Percentiles rank a stretch among this genome's conserved stretches.
phyloP scores from a whole-genome alignment of 2,329 filamentous ascomycete species.

The Colletotrichum sp. region DNA sequence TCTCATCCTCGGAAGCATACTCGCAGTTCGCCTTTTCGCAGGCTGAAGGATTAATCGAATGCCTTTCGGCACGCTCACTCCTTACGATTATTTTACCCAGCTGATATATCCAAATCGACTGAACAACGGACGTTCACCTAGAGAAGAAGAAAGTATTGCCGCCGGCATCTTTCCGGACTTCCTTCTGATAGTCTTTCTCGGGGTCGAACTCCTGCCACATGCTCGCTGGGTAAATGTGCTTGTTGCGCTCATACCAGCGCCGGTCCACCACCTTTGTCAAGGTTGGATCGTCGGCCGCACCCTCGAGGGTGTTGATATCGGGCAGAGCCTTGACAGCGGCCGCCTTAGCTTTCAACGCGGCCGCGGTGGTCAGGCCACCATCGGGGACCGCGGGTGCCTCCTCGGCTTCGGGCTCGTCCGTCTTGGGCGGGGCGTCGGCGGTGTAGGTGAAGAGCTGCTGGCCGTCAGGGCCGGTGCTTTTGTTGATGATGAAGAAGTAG shows the following conservation, averaged over 20 bases:
- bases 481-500: conserved; percentile 95
- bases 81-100: background rate
- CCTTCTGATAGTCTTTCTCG: conserved; percentile 80
- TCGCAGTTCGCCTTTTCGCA: conserved; percentile 36
- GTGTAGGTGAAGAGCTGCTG: conserved; percentile 78
- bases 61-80: background rate
- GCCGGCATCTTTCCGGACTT: conserved; percentile 80
- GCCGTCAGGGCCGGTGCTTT: conserved; percentile 74
- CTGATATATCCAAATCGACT: background rate
- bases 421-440: conserved; percentile 45
- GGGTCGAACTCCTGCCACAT: conserved; percentile 96
- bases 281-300: conserved; percentile 75
- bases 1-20: conserved; percentile 42
- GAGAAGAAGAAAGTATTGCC: conserved; percentile 95
- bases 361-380: conserved; percentile 32
- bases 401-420: conserved; percentile 14
- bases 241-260: conserved; percentile 96
- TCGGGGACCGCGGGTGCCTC: conserved; percentile 27
- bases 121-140: conserved; percentile 31
- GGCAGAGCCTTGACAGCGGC: conserved; percentile 39
- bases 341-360: conserved; percentile 39
- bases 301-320: conserved; percentile 69
- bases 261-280: conserved; percentile 94
- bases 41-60: conserved; percentile 28
- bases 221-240: conserved; percentile 96